A percentile compares a stretch with the other conserved stretches of the same genome.
Evolutionary conservation across 169 alveolate genomes (phyloP).

Genomic region (Cryptosporidium meleagridis): DNA sequence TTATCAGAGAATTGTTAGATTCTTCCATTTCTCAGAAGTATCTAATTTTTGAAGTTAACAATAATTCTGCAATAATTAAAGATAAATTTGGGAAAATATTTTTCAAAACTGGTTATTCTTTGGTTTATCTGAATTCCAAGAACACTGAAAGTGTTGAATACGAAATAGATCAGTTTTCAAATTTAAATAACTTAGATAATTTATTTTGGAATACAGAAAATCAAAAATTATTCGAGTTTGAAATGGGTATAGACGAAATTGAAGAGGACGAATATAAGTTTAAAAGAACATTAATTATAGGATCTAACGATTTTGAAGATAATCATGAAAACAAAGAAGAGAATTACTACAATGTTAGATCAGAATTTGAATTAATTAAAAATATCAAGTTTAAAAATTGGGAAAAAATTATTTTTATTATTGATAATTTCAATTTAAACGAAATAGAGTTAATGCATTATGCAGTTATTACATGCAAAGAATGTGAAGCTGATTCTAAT

Average conservation of each 20-base stretch:
- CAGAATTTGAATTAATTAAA: constrained; percentile 21
- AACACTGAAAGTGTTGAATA: neutral
- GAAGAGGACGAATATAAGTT: neutral
- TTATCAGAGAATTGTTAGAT: constrained; percentile 20
- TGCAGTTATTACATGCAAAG: neutral
- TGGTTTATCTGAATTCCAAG: neutral
- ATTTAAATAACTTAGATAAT: neutral
- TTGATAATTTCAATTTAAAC: neutral
- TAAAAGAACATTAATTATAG: neutral
- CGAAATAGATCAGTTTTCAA: neutral
- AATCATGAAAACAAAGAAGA: neutral
- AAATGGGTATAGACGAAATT: neutral
- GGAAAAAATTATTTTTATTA: constrained; percentile 9
- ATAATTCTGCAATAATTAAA: neutral
- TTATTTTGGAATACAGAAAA: constrained; percentile 24
- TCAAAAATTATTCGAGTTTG: constrained; percentile 13
- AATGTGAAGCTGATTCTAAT: neutral
- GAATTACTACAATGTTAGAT: neutral
- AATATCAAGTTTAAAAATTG: neutral
- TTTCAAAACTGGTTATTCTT: constrained; percentile 14
- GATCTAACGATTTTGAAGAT: neutral
- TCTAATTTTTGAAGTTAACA: constrained; percentile 3
- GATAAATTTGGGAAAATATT: constrained; percentile 19
- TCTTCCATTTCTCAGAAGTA: constrained; percentile 43
- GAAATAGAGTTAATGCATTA: constrained; percentile 43